Conservation (phyloP, 2,329 filamentous ascomycete genomes). For the Pyrenophora tritici-repentis region DNA sequence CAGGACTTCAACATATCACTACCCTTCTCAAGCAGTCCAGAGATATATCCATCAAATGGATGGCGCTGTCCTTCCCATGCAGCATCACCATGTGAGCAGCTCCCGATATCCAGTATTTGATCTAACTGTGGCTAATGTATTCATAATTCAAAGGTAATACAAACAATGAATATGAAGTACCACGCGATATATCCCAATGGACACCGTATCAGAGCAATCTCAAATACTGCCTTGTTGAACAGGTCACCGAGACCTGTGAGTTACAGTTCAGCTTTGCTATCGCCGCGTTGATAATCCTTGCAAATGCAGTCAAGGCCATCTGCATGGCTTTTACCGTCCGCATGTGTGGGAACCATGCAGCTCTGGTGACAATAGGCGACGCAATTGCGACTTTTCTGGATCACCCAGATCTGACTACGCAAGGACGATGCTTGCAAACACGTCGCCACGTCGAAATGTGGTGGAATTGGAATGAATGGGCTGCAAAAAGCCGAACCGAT, state of each 20-base stretch:
- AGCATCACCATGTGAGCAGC: background rate
- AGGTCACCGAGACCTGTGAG: slow-evolving; percentile 27
- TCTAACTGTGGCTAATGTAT: background rate
- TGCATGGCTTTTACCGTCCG: slow-evolving; percentile 20
- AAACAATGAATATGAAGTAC: slow-evolving; percentile 9
- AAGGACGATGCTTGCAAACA: slow-evolving; percentile 7
- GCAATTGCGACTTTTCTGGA: slow-evolving; percentile 27
- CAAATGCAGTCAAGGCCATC: slow-evolving; percentile 14
- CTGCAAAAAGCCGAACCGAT: background rate
- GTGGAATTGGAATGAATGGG: slow-evolving; percentile 4
- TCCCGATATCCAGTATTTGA: background rate
- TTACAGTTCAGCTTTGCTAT: slow-evolving; percentile 36
- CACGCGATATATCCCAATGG: slow-evolving; percentile 14
- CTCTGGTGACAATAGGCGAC: slow-evolving; percentile 31
- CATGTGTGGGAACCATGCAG: slow-evolving; percentile 5
- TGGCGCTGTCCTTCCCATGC: slow-evolving; percentile 19
- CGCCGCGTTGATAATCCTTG: slow-evolving; percentile 14
- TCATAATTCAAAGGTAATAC: background rate
- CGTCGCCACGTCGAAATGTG: background rate
- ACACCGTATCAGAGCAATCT: slow-evolving; percentile 9
- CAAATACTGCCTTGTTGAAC: slow-evolving; percentile 27
- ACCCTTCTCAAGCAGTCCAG: background rate
- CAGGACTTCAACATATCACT: too few relatives aligned
- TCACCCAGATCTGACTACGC: slow-evolving; percentile 19
- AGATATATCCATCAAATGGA: slow-evolving; percentile 12